Percentiles rank a stretch among this genome's conserved stretches.
phyloP scores from a whole-genome alignment of 2,329 filamentous ascomycete species.

The Xylaria sp. region DNA sequence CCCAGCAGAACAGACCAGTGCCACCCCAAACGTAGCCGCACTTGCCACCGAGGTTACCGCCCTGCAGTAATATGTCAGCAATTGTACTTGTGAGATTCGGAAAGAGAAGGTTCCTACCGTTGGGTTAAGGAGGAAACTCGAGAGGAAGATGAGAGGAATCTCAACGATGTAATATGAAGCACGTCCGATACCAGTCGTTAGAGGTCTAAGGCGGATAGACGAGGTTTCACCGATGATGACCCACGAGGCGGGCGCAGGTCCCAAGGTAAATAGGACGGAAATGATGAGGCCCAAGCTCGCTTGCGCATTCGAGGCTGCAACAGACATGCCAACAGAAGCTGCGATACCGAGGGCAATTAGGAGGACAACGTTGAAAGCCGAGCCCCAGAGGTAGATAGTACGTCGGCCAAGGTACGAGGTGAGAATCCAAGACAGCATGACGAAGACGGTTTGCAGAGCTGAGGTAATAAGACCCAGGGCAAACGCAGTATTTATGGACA shows the following conservation, averaged over 20 bases:
- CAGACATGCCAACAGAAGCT: conserved; percentile 59
- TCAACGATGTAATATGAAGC: conserved; percentile 72
- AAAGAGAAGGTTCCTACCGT: conserved; percentile 42
- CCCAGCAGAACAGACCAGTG: conserved; percentile 66
- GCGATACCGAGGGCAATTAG: conserved; percentile 62
- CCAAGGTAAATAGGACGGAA: conserved; percentile 72
- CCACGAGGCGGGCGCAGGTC: conserved; percentile 72
- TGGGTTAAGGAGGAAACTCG: conserved; percentile 70
- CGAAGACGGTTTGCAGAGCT: conserved; percentile 57
- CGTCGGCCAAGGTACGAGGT: conserved; percentile 68
- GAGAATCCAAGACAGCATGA: conserved; percentile 75
- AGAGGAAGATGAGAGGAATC: conserved; percentile 73
- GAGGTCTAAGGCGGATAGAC: conserved; percentile 69
- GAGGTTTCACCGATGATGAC: conserved; percentile 76
- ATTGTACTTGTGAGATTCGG: background rate
- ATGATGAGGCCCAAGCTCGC: conserved; percentile 72
- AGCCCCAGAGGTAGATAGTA: conserved; percentile 38
- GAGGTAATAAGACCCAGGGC: conserved; percentile 37
- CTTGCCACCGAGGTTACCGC: conserved; percentile 62
- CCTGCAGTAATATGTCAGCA: conserved; percentile 34
- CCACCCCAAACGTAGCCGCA: conserved; percentile 70
- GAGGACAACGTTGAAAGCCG: conserved; percentile 28
- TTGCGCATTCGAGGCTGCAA: conserved; percentile 62
- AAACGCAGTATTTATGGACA: conserved; percentile 56
- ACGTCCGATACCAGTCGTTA: conserved; percentile 74